Evolutionary conservation across 1,139 yeast genomes (phyloP).

Genomic region (Kurtzmaniella natalensis): DNA sequence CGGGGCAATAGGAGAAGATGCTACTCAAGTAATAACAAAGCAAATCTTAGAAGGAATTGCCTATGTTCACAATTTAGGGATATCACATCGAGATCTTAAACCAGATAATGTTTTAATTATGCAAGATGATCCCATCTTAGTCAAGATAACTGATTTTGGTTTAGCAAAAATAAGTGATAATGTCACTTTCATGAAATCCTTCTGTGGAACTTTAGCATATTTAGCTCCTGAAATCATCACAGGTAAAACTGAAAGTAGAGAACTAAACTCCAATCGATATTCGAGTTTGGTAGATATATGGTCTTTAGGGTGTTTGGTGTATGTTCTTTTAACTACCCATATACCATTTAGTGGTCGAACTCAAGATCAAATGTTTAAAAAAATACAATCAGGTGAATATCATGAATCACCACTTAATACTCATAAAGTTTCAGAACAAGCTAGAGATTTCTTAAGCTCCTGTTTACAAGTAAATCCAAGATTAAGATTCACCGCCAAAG

Average conservation of each 20-base stretch:
- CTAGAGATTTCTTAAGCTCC: constrained; percentile 63
- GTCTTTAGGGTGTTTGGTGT: constrained; percentile 84
- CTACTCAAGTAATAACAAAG: constrained; percentile 77
- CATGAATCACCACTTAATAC: constrained; percentile 76
- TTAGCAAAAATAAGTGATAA: constrained; percentile 77
- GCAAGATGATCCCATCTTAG: constrained; percentile 83
- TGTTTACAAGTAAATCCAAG: constrained; percentile 74
- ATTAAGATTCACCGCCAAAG: constrained; percentile 62
- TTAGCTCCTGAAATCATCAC: constrained; percentile 93
- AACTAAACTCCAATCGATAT: constrained; percentile 42
- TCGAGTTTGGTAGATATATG: constrained; percentile 92
- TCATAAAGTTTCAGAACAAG: constrained; percentile 57
- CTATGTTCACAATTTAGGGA: constrained; percentile 84
- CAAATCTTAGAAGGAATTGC: constrained; percentile 82
- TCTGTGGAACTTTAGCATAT: constrained; percentile 87
- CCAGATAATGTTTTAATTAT: constrained; percentile 90
- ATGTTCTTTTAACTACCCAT: constrained; percentile 87
- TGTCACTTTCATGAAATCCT: constrained; percentile 77
- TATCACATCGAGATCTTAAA: constrained; percentile 89
- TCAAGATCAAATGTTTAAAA: constrained; percentile 76
- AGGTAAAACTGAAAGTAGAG: constrained; percentile 50
- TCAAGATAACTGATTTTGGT: constrained; percentile 92
- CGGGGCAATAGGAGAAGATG: constrained; percentile 88
- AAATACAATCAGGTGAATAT: constrained; percentile 72
- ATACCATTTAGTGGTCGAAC: constrained; percentile 91